Percentiles rank a stretch among this genome's conserved stretches.
These are phyloP conservation scores for Lentinus tigrinus DNA, from an alignment of 768 basidiomycete species.

Conservation along the genomic window DNA sequence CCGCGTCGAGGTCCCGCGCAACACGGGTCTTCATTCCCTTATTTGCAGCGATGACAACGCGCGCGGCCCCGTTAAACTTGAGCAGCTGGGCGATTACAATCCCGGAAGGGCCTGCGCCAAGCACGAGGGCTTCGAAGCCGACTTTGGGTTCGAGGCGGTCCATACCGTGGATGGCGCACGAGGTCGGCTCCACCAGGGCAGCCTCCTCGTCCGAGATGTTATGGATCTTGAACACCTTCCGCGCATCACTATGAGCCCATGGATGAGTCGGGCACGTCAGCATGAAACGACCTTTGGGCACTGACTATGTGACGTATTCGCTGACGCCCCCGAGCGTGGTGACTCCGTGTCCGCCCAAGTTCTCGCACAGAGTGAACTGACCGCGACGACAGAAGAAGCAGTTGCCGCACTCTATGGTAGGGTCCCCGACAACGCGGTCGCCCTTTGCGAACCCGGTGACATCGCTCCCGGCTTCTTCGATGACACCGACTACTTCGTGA, in stretches of 20 bases:
- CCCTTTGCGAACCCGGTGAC: conserved; percentile 75
- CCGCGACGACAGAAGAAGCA: conserved; percentile 89
- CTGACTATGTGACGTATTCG: conserved; percentile 69
- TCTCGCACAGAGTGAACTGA: conserved; percentile 75
- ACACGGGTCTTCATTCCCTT: conserved; percentile 88
- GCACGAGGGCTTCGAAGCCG: no score
- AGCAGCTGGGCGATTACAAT: conserved; percentile 83
- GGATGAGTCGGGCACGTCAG: no score
- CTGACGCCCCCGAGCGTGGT: conserved; percentile 84
- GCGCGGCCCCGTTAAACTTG: conserved; percentile 65
- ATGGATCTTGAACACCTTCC: no score
- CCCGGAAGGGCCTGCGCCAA: conserved; percentile 83
- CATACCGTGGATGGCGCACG: no score
- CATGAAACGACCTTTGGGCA: no score
- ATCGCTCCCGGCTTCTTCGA: conserved; percentile 74
- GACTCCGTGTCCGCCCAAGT: conserved; percentile 78
- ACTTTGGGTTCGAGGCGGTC: no score
- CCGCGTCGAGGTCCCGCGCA: conserved; percentile 65
- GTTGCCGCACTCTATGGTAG: conserved; percentile 67
- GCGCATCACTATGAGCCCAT: no score
- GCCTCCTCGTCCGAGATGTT: no score
- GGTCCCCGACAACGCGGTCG: conserved; percentile 83
- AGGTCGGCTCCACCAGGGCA: no score
- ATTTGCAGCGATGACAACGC: conserved; percentile 81
- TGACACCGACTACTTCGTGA: conserved; percentile 69